phyloP scores from a whole-genome alignment of 345 rosid species.

The Erucastrum elatum region DNA sequence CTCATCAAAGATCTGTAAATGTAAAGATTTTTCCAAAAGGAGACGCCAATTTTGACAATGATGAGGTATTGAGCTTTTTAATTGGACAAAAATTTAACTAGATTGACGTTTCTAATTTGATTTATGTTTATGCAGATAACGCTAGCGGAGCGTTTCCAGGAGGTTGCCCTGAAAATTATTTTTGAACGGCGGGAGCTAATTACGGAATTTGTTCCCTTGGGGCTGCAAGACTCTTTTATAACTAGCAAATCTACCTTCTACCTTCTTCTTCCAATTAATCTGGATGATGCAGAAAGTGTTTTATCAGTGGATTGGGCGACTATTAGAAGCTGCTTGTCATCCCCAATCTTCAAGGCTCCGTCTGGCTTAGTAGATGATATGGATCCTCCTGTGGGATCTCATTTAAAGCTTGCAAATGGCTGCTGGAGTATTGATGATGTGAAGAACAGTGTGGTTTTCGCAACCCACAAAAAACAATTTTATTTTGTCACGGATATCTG shows the following conservation, averaged over 20 bases:
- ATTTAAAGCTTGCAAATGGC: slow-evolving; percentile 70
- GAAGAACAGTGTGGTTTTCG: slow-evolving; percentile 72
- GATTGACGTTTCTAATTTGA: slow-evolving; percentile 18
- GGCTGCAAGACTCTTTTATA: slow-evolving; percentile 42
- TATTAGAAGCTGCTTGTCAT: slow-evolving; percentile 67
- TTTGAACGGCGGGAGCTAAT: slow-evolving; percentile 61
- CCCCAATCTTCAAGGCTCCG: slow-evolving; percentile 66
- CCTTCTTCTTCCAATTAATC: slow-evolving; percentile 73
- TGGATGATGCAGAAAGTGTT: slow-evolving; percentile 32
- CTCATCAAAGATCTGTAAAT: slow-evolving; percentile 69
- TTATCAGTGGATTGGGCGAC: slow-evolving; percentile 65
- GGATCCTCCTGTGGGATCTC: slow-evolving; percentile 31
- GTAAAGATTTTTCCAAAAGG: slow-evolving; percentile 61
- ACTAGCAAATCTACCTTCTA: slow-evolving; percentile 61
- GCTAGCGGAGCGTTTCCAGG: slow-evolving; percentile 70
- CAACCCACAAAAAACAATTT: slow-evolving; percentile 54
- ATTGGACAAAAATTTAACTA: neutral
- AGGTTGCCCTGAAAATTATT: slow-evolving; percentile 71
- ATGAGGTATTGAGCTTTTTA: slow-evolving; percentile 55
- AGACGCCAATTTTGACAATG: slow-evolving; percentile 42
- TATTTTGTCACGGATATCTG: slow-evolving; percentile 57
- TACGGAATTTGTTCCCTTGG: slow-evolving; percentile 58
- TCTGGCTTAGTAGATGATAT: slow-evolving; percentile 33
- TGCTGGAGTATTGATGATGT: slow-evolving; percentile 51
- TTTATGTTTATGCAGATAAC: slow-evolving; percentile 51